Evolutionary conservation across 148 eudicot species (phyloP).

Genomic region (Persicaria tinctoria): DNA sequence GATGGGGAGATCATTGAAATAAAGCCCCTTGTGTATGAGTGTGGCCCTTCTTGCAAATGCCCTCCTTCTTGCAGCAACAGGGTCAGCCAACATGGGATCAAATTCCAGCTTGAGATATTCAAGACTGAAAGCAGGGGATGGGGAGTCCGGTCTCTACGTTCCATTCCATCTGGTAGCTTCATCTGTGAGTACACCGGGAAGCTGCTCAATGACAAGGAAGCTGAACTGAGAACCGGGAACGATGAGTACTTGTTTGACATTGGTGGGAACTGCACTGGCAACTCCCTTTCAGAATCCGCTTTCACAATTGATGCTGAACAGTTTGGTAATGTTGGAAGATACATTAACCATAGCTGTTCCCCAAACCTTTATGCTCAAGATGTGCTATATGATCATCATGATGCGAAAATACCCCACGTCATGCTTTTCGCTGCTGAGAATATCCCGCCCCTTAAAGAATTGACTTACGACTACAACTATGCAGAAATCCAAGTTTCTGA

Average conservation of each 20-base stretch:
- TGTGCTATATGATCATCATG: constrained; percentile 80
- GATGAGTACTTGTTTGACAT: constrained; percentile 88
- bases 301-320: constrained; percentile 75
- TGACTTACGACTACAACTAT: constrained; percentile 79
- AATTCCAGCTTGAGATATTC: constrained; percentile 75
- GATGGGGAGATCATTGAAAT: constrained; percentile 74
- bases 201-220: constrained; percentile 75
- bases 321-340: constrained; percentile 77
- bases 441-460: constrained; percentile 85
- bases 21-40: constrained; percentile 77
- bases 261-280: constrained; percentile 57
- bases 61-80: constrained; percentile 74
- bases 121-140: constrained; percentile 82
- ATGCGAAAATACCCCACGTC: constrained; percentile 75
- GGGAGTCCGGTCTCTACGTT: constrained; percentile 75
- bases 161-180: constrained; percentile 78
- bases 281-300: constrained; percentile 36
- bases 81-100: constrained; percentile 73
- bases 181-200: constrained; percentile 91
- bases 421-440: constrained; percentile 90
- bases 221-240: constrained; percentile 56
- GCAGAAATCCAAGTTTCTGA: constrained; percentile 54
- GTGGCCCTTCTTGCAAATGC: constrained; percentile 84
- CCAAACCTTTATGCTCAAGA: constrained; percentile 90
- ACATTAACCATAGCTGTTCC: constrained; percentile 86